Evolutionary conservation across 768 basidiomycete genomes (phyloP).

Genomic region (Paxillus ammoniavirescens): DNA sequence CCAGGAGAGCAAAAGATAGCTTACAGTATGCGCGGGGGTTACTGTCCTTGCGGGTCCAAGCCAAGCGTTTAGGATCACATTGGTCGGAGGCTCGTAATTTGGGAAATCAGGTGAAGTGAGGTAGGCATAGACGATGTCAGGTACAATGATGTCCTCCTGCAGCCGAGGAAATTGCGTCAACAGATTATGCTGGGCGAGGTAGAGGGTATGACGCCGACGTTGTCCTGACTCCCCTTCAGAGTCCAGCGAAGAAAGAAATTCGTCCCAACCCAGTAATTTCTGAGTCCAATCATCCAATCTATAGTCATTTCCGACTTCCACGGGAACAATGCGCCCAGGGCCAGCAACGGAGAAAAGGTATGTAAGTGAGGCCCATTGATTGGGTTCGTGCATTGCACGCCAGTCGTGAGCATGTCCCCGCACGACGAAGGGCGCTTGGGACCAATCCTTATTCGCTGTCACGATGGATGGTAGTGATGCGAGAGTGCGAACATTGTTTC

Average conservation of each 20-base stretch:
- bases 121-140: conserved; percentile 83
- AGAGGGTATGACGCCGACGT: conserved; percentile 41
- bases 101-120: conserved; percentile 44
- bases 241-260: conserved; percentile 56
- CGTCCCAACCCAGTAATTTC: conserved; percentile 71
- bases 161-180: conserved; percentile 82
- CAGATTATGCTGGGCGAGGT: conserved; percentile 91
- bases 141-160: conserved; percentile 71
- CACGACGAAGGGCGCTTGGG: conserved; percentile 69
- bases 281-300: conserved; percentile 80
- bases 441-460: conserved; percentile 46
- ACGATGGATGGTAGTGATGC: conserved; percentile 54
- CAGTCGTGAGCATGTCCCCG: conserved; percentile 62
- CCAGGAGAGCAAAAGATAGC: conserved; percentile 33
- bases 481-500: conserved; percentile 39
- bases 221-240: conserved; percentile 18
- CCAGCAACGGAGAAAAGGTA: conserved; percentile 78
- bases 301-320: conserved; percentile 88
- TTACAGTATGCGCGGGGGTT: conserved; percentile 85
- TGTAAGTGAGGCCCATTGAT: conserved; percentile 63
- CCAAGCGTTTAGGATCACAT: conserved; percentile 77
- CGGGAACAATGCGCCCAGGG: conserved; percentile 80
- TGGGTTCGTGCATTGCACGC: conserved; percentile 67
- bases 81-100: conserved; percentile 61
- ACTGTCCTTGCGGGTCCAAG: conserved; percentile 75